Evolutionary conservation across 2,329 filamentous ascomycete genomes (phyloP).

Genomic region (Fusarium xyrophilum): DNA sequence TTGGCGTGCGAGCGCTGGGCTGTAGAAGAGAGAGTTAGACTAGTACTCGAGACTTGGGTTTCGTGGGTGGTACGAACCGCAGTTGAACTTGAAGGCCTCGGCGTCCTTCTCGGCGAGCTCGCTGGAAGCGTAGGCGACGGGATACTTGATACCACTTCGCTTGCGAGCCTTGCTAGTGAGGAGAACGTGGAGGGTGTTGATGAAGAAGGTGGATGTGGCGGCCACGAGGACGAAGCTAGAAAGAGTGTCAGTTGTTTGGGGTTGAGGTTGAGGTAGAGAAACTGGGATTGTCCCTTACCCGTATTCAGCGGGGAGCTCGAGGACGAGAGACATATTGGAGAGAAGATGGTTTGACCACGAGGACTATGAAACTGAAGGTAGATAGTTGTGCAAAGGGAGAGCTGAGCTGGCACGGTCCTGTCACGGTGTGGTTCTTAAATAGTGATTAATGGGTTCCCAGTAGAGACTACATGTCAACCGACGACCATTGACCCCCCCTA

Average conservation of each 20-base stretch:
- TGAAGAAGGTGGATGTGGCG: slow-evolving; percentile 63
- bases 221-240: slow-evolving; percentile 68
- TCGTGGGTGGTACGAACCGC: slow-evolving; percentile 51
- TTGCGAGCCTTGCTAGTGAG: slow-evolving; percentile 60
- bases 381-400: neutral
- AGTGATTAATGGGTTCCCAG: neutral
- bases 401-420: neutral
- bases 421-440: slow-evolving; percentile 27
- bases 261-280: neutral
- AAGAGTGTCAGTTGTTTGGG: neutral
- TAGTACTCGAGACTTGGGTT: neutral
- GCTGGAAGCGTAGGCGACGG: slow-evolving; percentile 61
- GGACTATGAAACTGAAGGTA: neutral
- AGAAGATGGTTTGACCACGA: neutral
- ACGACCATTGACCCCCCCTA: no score
- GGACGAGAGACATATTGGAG: slow-evolving; percentile 51
- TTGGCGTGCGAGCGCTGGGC: slow-evolving; percentile 69
- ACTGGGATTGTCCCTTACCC: slow-evolving; percentile 49
- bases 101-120: slow-evolving; percentile 63
- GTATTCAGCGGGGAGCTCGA: slow-evolving; percentile 58
- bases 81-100: slow-evolving; percentile 67
- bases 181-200: slow-evolving; percentile 61
- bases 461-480: no score
- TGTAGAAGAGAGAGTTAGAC: slow-evolving; percentile 31
- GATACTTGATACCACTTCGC: slow-evolving; percentile 62